Conservation (phyloP, 2,329 filamentous ascomycete species). For the Cadophora sp. region DNA sequence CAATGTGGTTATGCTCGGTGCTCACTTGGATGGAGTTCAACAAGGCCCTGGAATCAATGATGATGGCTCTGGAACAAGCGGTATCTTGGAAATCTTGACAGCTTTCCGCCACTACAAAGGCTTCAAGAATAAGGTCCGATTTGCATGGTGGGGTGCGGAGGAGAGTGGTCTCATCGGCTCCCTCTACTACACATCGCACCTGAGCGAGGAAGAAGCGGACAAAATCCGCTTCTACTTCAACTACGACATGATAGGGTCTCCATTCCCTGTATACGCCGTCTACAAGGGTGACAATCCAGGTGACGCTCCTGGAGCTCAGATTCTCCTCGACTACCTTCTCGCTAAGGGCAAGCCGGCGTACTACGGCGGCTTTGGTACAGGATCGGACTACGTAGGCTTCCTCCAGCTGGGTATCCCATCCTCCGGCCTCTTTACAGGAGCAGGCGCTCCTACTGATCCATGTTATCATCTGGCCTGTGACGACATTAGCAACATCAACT, state of each 20-base stretch:
- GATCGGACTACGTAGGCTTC: slow-evolving; percentile 67
- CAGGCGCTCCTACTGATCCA: slow-evolving; percentile 38
- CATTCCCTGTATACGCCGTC: slow-evolving; percentile 60
- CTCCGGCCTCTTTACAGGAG: slow-evolving; percentile 65
- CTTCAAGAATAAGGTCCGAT: slow-evolving; percentile 66
- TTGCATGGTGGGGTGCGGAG: slow-evolving; percentile 69
- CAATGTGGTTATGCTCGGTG: slow-evolving; percentile 64
- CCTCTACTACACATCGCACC: slow-evolving; percentile 59
- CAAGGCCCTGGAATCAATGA: slow-evolving; percentile 71
- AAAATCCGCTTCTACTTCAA: slow-evolving; percentile 67
- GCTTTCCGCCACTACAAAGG: slow-evolving; percentile 49
- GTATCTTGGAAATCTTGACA: slow-evolving; percentile 63
- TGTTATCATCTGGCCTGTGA: slow-evolving; percentile 11
- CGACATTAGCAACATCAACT: slow-evolving; percentile 1
- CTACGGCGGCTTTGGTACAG: slow-evolving; percentile 47
- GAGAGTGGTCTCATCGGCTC: slow-evolving; percentile 68
- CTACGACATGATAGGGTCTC: slow-evolving; percentile 65
- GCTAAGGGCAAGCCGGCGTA: slow-evolving; percentile 60
- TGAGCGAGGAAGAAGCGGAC: slow-evolving; percentile 55
- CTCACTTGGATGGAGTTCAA: slow-evolving; percentile 66
- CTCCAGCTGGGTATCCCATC: slow-evolving; percentile 60
- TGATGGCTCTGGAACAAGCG: slow-evolving; percentile 66
- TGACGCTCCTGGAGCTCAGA: slow-evolving; percentile 13
- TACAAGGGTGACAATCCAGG: slow-evolving; percentile 61
- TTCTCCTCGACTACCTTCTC: slow-evolving; percentile 50